Evolutionary conservation across 495 filamentous ascomycete genomes (phyloP).

Genomic region (Penicillium malachiteum): DNA sequence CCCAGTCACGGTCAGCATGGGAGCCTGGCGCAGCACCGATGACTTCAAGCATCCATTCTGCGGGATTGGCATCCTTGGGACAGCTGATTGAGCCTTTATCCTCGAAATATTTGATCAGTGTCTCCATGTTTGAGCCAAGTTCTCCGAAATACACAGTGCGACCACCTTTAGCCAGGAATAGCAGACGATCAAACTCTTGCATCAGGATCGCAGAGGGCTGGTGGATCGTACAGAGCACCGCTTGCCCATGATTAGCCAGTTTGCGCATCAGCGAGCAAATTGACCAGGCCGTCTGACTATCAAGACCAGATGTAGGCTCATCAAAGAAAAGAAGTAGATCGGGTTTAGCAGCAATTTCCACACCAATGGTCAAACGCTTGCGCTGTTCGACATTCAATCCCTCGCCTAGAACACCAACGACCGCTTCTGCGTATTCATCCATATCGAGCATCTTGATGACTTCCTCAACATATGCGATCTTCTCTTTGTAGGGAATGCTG

Average conservation of each 20-base stretch:
- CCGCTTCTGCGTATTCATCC: conserved; percentile 80
- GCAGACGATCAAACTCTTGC: conserved; percentile 82
- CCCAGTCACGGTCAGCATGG: conserved; percentile 61
- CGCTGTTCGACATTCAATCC: conserved; percentile 86
- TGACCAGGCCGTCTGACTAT: conserved; percentile 65
- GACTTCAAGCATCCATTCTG: conserved; percentile 86
- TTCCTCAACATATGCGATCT: conserved; percentile 83
- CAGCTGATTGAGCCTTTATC: conserved; percentile 57
- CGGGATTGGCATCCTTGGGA: conserved; percentile 71
- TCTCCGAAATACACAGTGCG: conserved; percentile 77
- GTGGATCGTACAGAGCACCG: conserved; percentile 91
- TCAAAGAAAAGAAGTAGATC: conserved; percentile 70
- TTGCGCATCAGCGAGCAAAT: conserved; percentile 77
- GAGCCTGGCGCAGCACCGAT: conserved; percentile 77
- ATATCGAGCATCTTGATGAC: conserved; percentile 91
- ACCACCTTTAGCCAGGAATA: conserved; percentile 70
- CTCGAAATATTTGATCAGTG: conserved; percentile 74
- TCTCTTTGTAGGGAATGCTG: conserved; percentile 65
- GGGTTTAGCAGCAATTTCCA: conserved; percentile 83
- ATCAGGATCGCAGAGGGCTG: conserved; percentile 91
- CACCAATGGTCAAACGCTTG: conserved; percentile 80
- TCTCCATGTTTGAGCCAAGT: conserved; percentile 68
- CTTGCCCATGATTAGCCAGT: conserved; percentile 79
- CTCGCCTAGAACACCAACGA: conserved; percentile 82
- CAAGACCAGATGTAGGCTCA: conserved; percentile 54